These are phyloP conservation scores for Fusarium phyllophilum DNA, from an alignment of 2,329 filamentous ascomycete genomes.

Conservation along the genomic window DNA sequence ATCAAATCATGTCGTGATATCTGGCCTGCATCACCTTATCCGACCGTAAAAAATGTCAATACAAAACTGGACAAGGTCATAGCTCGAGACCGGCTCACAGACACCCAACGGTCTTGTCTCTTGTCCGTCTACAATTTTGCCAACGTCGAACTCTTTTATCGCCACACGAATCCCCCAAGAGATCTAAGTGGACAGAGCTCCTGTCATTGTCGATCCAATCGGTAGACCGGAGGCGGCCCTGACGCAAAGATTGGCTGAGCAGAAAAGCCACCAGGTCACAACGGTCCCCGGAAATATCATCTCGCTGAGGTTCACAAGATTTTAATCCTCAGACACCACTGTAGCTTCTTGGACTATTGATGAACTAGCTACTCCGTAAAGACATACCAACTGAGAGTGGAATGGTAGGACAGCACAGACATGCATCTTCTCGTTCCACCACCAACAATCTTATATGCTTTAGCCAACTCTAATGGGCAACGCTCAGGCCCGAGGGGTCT, in stretches of 20 bases:
- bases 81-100: too few species aligned
- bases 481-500: too few species aligned
- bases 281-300: not conserved
- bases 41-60: too few species aligned
- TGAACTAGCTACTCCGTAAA: too few species aligned
- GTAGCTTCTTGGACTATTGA: not conserved
- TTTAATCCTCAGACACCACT: too few species aligned
- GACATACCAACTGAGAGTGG: not conserved
- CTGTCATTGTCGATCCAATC: too few species aligned
- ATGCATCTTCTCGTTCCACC: not conserved
- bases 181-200: not conserved
- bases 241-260: not conserved
- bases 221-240: not conserved
- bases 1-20: not conserved
- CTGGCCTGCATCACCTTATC: not conserved
- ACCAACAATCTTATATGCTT: not conserved
- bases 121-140: not conserved
- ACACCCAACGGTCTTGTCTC: not conserved
- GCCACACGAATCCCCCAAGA: too few species aligned
- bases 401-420: not conserved
- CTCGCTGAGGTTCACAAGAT: accelerated
- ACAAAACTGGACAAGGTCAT: not conserved
- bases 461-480: not conserved
- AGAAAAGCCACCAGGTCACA: not conserved
- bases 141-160: not conserved